These are phyloP conservation scores for Metschnikowia proteae DNA, from an alignment of 805 yeast species.

Conservation along the genomic window DNA sequence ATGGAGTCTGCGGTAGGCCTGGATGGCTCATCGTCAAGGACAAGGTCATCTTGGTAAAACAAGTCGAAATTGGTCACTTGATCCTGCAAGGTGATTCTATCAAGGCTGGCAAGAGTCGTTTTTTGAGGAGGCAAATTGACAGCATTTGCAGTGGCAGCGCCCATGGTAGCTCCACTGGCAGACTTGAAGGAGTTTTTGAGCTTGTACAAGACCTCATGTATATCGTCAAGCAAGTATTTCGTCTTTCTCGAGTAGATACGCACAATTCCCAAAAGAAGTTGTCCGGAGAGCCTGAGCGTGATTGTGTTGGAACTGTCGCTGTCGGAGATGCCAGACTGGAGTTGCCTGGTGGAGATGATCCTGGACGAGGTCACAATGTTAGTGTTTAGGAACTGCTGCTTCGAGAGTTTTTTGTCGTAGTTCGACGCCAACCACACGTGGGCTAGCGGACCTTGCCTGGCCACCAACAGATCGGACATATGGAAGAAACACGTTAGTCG, in stretches of 20 bases:
- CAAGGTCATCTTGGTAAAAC: conserved; percentile 58
- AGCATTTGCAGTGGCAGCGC: conserved; percentile 32
- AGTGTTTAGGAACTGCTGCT: conserved; percentile 68
- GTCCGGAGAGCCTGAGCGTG: conserved; percentile 81
- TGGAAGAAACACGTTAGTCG: background rate
- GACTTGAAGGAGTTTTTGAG: conserved; percentile 62
- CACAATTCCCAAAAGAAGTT: conserved; percentile 80
- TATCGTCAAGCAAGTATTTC: conserved; percentile 72
- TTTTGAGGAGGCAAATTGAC: conserved; percentile 58
- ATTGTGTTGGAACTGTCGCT: conserved; percentile 42
- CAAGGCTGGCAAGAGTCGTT: conserved; percentile 57
- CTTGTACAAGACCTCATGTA: conserved; percentile 67
- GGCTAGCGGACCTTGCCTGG: conserved; percentile 80
- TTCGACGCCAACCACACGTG: conserved; percentile 93
- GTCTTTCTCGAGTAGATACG: conserved; percentile 84
- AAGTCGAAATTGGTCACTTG: conserved; percentile 77
- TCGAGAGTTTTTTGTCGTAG: conserved; percentile 71
- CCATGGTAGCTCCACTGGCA: conserved; percentile 32
- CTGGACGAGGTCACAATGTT: conserved; percentile 54
- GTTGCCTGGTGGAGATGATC: conserved; percentile 52
- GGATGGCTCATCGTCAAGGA: conserved; percentile 27
- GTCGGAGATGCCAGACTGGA: conserved; percentile 32
- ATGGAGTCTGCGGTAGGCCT: conserved; percentile 2
- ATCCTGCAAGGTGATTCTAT: conserved; percentile 63
- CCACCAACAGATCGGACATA: conserved; percentile 26